phyloP scores from a whole-genome alignment of 2,329 filamentous ascomycete species.

The Westerdykella sp. region DNA sequence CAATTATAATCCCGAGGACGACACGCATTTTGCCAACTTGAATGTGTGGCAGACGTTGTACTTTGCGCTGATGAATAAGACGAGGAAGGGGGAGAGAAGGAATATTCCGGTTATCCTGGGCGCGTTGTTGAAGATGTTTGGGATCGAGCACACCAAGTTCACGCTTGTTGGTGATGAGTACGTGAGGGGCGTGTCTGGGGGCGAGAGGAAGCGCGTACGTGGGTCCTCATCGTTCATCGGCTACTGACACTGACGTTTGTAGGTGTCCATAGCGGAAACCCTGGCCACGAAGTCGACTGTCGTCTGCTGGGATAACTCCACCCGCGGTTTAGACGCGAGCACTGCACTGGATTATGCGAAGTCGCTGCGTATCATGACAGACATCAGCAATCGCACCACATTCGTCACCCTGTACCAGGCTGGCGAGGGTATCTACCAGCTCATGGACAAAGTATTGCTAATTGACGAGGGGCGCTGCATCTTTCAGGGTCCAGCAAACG shows the following conservation, averaged over 20 bases:
- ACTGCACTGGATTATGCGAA: conserved; percentile 74
- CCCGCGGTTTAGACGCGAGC: conserved; percentile 70
- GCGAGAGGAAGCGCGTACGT: conserved; percentile 65
- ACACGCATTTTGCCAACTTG: conserved; percentile 65
- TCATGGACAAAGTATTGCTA: conserved; percentile 76
- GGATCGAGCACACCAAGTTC: conserved; percentile 67
- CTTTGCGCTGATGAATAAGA: conserved; percentile 71
- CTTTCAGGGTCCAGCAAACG: conserved; percentile 57
- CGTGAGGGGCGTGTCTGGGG: conserved; percentile 68
- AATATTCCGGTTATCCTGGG: conserved; percentile 64
- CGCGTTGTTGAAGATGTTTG: conserved; percentile 70
- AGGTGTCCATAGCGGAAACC: conserved; percentile 67
- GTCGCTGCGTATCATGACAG: conserved; percentile 73
- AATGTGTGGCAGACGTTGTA: conserved; percentile 73
- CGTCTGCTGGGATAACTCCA: conserved; percentile 75
- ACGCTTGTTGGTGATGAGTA: conserved; percentile 71
- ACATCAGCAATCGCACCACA: conserved; percentile 65
- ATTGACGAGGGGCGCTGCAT: conserved; percentile 67
- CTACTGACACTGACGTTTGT: not conserved
- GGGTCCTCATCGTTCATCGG: not conserved
- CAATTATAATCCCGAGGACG: conserved; percentile 72
- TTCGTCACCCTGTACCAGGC: conserved; percentile 68
- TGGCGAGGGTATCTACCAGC: conserved; percentile 61
- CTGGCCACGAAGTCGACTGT: conserved; percentile 66
- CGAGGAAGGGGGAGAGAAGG: conserved; percentile 57